Conservation (phyloP, 495 filamentous ascomycete genomes). For the Hyphodiscus hymeniophilus region DNA sequence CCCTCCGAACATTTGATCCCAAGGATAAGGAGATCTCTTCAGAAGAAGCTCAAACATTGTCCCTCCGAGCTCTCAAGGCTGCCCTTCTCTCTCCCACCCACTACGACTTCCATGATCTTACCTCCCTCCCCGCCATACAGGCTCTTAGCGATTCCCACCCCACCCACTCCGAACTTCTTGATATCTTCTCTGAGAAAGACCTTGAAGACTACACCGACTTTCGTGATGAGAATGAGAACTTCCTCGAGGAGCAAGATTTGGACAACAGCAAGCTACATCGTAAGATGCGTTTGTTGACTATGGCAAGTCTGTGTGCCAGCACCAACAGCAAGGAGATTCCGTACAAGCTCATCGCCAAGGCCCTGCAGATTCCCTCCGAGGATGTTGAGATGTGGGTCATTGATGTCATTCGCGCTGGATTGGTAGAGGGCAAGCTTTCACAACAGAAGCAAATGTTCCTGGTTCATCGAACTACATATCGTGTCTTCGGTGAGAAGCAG, state of each 20-base stretch:
- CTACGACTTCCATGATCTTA: conserved; percentile 92
- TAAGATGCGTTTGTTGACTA: conserved; percentile 93
- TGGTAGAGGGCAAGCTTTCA: conserved; percentile 89
- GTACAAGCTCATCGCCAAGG: conserved; percentile 71
- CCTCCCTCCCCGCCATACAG: conserved; percentile 76
- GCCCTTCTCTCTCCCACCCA: conserved; percentile 68
- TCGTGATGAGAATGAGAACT: conserved; percentile 71
- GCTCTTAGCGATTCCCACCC: conserved; percentile 75
- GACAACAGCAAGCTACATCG: conserved; percentile 56
- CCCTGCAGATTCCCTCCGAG: conserved; percentile 68
- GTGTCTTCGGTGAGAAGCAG: conserved; percentile 95
- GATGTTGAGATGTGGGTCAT: conserved; percentile 98
- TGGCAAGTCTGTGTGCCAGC: conserved; percentile 78
- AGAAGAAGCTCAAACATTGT: conserved; percentile 68
- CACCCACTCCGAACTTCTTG: conserved; percentile 79
- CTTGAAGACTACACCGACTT: conserved; percentile 95
- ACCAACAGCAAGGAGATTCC: conserved; percentile 75
- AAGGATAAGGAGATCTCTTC: conserved; percentile 51
- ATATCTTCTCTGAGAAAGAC: conserved; percentile 87
- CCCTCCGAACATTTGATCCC: conserved; percentile 75
- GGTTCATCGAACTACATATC: conserved; percentile 88
- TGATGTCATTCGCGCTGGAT: conserved; percentile 87
- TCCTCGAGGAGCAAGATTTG: conserved; percentile 62
- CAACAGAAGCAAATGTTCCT: conserved; percentile 89
- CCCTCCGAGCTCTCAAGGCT: conserved; percentile 73